Percentiles rank a stretch among this genome's conserved stretches.
Conservation (phyloP, 1,284 basidiomycete species). For the Sporisorium reilianum region DNA sequence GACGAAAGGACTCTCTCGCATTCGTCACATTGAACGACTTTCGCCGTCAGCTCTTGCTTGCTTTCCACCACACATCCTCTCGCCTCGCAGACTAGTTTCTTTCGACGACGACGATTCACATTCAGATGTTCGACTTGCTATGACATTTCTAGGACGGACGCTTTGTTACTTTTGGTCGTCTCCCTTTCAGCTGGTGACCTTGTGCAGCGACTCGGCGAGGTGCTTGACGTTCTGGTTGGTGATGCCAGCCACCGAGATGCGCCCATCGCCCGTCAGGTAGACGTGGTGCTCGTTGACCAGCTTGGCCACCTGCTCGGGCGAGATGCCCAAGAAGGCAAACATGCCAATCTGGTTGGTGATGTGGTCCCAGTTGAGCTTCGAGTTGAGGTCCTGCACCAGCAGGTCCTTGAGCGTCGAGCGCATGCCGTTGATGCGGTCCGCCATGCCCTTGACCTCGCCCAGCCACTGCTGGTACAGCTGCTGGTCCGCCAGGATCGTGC, state of each 20-base stretch:
- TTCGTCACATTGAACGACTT: background rate
- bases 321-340: conserved; percentile 68
- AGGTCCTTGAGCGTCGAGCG: conserved; percentile 65
- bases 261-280: conserved; percentile 69
- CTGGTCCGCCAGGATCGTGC: conserved; percentile 70
- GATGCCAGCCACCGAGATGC: conserved; percentile 69
- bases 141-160: conserved; percentile 1
- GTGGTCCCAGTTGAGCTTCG: conserved; percentile 70
- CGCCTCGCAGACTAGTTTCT: background rate
- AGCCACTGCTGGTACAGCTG: conserved; percentile 71
- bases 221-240: conserved; percentile 67
- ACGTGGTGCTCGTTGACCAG: conserved; percentile 69
- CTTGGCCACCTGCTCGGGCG: conserved; percentile 68
- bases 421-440: conserved; percentile 70
- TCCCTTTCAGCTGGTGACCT: conserved; percentile 52
- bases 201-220: conserved; percentile 66
- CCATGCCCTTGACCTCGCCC: conserved; percentile 69
- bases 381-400: conserved; percentile 66
- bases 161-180: background rate
- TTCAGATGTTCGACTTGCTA: background rate
- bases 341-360: conserved; percentile 70
- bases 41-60: background rate
- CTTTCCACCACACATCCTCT: background rate
- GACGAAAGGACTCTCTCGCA: background rate
- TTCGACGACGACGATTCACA: background rate